Evolutionary conservation across 2,329 filamentous ascomycete genomes (phyloP), one percentile per base, ranked within the genome.

Genomic region (Cladosporium colombiae): DNA sequence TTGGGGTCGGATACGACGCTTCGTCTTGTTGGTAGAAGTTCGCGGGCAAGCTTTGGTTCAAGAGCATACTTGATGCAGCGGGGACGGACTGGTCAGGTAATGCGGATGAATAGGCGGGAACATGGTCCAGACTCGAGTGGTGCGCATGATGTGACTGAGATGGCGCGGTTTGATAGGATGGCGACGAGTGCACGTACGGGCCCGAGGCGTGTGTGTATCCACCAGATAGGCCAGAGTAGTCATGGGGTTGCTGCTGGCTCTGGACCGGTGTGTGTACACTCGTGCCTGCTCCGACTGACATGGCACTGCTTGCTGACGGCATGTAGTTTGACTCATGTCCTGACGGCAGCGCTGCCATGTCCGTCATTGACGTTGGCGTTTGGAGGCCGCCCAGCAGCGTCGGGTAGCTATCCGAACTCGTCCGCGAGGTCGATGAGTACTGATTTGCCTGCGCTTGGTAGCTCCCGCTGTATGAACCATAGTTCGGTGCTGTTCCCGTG

Each of bases 1-100:
- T 65, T 2, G 63, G 63, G 7, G 63, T 65, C 16, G 63, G 63
- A 29, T 65, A 65, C 21, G 63, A 65, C n/a, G 55, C 25, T 33
- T 65, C 63, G 16, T 65, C 63, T 14, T 65, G 63, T 46, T 65
- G 63, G 33, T 65, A 65, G 56, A 65, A 65, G 46, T 59, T 59
- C 5, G 58, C 31, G 16, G 63, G 63, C 46, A 65, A 21, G 31
- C 55, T 29, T 40, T 65, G 35, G 18, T 57, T 57, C 18, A 65
- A 35, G 35, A 65, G 44, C 63, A 65, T 53, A 37, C 27, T 55
- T 13, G 55, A 53, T 46, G 55, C 33, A 55, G 52, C 52, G 13
- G 52, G 52, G 27, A 55, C 25, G 10, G 31, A 44, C 33, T 25
- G 18, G 6, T 49, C 63, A 52, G 63, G 37, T 56, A 60, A 33